Percentiles rank a stretch among this genome's conserved stretches.
These are phyloP conservation scores for Verticillium isaacii DNA, from an alignment of 2,329 filamentous ascomycete genomes.

Conservation along the genomic window DNA sequence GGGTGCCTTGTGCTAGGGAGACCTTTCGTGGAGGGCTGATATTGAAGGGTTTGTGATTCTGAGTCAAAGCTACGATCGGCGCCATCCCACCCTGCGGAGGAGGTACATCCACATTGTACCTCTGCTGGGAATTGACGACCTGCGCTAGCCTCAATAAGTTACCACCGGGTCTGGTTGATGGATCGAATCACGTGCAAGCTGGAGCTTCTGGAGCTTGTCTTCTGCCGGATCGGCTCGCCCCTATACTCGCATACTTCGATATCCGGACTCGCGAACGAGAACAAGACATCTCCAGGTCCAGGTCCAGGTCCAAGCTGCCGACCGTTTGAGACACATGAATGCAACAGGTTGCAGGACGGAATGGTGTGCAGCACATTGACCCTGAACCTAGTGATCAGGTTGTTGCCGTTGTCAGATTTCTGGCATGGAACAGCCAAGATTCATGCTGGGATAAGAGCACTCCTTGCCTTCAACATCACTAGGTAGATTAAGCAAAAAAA, in stretches of 20 bases:
- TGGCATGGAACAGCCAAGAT: no score
- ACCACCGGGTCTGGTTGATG: background rate
- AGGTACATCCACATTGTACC: background rate
- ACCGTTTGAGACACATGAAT: no score
- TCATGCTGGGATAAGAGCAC: background rate
- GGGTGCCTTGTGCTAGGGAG: background rate
- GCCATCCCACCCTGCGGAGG: background rate
- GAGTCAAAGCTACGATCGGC: background rate
- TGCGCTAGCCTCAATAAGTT: background rate
- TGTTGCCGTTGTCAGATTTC: no score
- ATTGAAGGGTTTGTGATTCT: background rate
- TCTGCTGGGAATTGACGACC: background rate
- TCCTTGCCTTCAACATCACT: background rate
- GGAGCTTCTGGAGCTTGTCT: no score
- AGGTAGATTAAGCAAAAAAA: background rate
- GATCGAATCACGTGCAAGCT: background rate
- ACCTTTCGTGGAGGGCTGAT: background rate
- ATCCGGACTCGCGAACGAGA: no score
- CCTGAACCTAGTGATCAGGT: no score
- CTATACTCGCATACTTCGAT: background rate
- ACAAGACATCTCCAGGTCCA: no score
- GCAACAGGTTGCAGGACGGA: no score
- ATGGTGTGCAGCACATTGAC: background rate
- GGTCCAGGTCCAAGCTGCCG: no score
- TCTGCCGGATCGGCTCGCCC: background rate